A percentile compares a stretch with the other conserved stretches of the same genome.
Conservation (phyloP, 2,329 filamentous ascomycete genomes). For the Aspergillus spinulosporus region DNA sequence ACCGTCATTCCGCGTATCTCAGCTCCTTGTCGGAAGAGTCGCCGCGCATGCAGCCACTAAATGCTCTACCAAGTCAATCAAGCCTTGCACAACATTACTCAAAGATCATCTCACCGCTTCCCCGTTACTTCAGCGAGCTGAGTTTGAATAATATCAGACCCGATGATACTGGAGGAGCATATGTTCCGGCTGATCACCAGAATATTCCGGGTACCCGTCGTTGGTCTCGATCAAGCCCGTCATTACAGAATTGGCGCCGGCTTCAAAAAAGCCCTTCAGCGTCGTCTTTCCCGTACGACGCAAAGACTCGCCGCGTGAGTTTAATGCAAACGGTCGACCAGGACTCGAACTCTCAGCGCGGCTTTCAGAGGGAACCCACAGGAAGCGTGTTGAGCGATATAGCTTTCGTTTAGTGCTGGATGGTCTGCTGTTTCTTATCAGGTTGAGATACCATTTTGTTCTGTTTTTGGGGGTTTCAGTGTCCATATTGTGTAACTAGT, state of each 20-base stretch:
- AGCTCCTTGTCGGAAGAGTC: conserved; percentile 31
- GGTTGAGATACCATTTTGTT: conserved; percentile 8
- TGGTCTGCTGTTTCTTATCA: conserved; percentile 2
- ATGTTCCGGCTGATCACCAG: conserved; percentile 23
- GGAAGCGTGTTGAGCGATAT: conserved; percentile 31
- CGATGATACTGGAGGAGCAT: conserved; percentile 23
- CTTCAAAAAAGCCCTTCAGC: conserved; percentile 23
- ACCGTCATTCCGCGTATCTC: conserved; percentile 34
- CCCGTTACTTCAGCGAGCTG: conserved; percentile 39
- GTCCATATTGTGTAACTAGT: neutral
- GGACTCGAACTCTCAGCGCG: conserved; percentile 20
- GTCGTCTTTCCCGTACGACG: conserved; percentile 20
- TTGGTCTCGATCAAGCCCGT: conserved; percentile 26
- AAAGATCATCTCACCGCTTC: conserved; percentile 37
- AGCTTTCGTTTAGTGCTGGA: conserved; percentile 30
- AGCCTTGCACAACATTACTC: conserved; percentile 42
- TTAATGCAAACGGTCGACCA: conserved; percentile 23
- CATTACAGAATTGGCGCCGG: conserved; percentile 13
- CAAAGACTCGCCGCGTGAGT: conserved; percentile 24
- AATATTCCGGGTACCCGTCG: conserved; percentile 16
- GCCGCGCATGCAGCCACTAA: conserved; percentile 23
- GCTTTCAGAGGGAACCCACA: conserved; percentile 22
- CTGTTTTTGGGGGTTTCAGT: conserved; percentile 1
- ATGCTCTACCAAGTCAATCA: conserved; percentile 32
- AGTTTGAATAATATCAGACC: conserved; percentile 32